These are phyloP conservation scores for Perkinsus chesapeaki DNA, from an alignment of 169 alveolate genomes.

Conservation along the genomic window DNA sequence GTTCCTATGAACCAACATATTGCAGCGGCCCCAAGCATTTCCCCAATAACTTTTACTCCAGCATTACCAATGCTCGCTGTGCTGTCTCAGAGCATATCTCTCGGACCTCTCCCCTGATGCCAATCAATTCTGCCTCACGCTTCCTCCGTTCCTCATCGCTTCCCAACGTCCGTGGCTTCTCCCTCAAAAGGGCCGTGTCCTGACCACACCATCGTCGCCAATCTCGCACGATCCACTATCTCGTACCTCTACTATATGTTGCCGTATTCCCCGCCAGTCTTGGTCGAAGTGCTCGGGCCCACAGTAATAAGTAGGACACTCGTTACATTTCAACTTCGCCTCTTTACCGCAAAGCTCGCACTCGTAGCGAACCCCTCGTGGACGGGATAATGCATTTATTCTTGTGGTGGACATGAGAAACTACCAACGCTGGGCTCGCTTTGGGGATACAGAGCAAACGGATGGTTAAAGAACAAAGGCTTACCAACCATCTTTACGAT, in stretches of 20 bases:
- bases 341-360: slow-evolving; percentile 7
- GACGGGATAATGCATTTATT: neutral
- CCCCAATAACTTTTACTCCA: neutral
- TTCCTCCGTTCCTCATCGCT: neutral
- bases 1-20: neutral
- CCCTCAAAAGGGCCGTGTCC: neutral
- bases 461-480: too few species aligned
- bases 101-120: neutral
- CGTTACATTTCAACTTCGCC: neutral
- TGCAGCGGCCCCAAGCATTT: too few species aligned
- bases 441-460: too few species aligned
- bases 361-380: neutral
- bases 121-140: neutral
- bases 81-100: slow-evolving; percentile 7
- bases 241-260: neutral
- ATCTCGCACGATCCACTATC: neutral
- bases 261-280: neutral
- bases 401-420: neutral
- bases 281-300: slow-evolving; percentile 2
- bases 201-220: too few species aligned
- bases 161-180: neutral
- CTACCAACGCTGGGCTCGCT: too few species aligned
- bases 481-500: too few species aligned
- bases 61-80: neutral
- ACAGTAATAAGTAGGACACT: slow-evolving; percentile 10